Conservation (phyloP, 768 basidiomycete species). For the Agrocybe pediades region DNA sequence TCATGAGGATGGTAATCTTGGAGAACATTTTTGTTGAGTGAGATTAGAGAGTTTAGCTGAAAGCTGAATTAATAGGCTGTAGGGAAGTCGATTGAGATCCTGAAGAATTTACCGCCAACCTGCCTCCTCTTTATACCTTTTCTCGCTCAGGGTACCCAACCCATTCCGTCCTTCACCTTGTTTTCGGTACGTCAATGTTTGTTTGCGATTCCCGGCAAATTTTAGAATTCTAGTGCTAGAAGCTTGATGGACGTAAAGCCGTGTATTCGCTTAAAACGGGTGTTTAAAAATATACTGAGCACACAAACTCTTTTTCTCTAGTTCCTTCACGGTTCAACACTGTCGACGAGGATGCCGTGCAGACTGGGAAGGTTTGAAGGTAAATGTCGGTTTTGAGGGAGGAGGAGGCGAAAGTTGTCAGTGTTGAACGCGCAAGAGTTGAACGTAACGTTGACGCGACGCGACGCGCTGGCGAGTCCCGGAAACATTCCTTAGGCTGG, state of each 20-base stretch:
- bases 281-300: neutral
- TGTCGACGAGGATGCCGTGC: too few relatives aligned
- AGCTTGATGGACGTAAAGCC: neutral
- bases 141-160: neutral
- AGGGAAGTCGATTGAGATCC: neutral
- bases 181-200: neutral
- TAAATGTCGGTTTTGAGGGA: too few relatives aligned
- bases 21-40: conserved; percentile 2
- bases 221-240: neutral
- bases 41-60: neutral
- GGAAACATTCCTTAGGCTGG: too few relatives aligned
- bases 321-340: too few relatives aligned
- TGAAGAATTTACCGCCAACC: neutral
- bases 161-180: neutral
- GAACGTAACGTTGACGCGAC: too few relatives aligned
- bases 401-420: too few relatives aligned
- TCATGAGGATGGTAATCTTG: conserved; percentile 4
- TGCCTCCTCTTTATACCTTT: neutral
- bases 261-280: neutral
- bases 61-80: conserved; percentile 3
- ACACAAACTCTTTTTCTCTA: too few relatives aligned
- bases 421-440: too few relatives aligned
- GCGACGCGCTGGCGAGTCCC: too few relatives aligned
- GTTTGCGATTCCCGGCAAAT: neutral
- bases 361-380: too few relatives aligned